phyloP scores from a whole-genome alignment of 2,329 filamentous ascomycete genomes.

The Monilinia polystroma region DNA sequence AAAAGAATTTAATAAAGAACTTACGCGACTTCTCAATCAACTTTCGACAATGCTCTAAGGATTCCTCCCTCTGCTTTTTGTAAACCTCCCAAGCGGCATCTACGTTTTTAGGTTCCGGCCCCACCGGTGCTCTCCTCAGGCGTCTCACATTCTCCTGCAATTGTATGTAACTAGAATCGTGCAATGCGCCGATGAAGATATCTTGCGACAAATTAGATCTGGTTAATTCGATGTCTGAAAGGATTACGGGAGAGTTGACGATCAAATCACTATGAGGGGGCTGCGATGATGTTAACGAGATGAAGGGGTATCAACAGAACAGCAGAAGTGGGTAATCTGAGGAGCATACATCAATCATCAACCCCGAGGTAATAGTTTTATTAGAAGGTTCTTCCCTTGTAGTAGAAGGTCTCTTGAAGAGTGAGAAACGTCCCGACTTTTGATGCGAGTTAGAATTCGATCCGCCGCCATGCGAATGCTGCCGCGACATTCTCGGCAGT shows the following conservation, averaged over 20 bases:
- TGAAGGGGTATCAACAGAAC: background rate
- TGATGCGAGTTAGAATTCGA: conserved; percentile 4
- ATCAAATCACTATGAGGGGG: conserved; percentile 30
- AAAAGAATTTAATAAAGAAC: conserved; percentile 8
- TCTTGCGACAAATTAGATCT: conserved; percentile 35
- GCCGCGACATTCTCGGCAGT: conserved; percentile 18
- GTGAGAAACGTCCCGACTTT: conserved; percentile 17
- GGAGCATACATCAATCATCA: conserved; percentile 5
- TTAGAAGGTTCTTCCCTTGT: conserved; percentile 10
- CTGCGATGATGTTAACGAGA: conserved; percentile 25
- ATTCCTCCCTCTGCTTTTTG: conserved; percentile 45
- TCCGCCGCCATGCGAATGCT: conserved; percentile 12
- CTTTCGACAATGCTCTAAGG: conserved; percentile 44
- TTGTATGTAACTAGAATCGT: conserved; percentile 37
- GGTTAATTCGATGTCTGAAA: conserved; percentile 31
- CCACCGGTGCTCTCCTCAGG: conserved; percentile 31
- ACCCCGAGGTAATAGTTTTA: background rate
- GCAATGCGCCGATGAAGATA: conserved; percentile 29
- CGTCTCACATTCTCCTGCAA: conserved; percentile 36
- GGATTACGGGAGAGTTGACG: conserved; percentile 26
- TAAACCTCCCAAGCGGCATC: conserved; percentile 50
- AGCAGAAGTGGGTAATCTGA: background rate
- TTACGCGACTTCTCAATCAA: conserved; percentile 46
- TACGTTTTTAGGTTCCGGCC: conserved; percentile 39
- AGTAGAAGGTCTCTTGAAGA: conserved; percentile 4